These are phyloP conservation scores for Dendrobium huoshanense DNA, from an alignment of 106 monocot genomes.

Conservation along the genomic window DNA sequence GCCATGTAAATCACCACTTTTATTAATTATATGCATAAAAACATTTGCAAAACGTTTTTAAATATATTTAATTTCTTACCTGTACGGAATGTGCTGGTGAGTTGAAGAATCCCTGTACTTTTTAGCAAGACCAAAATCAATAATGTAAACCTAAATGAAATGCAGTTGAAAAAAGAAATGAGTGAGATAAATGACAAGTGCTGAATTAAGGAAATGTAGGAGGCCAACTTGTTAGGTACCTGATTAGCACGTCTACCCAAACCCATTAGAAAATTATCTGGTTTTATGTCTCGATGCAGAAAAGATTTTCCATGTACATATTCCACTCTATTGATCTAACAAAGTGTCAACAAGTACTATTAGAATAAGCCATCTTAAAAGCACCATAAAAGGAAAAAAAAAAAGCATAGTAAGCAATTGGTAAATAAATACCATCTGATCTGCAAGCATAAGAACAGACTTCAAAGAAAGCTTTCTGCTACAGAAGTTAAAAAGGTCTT, in stretches of 20 bases:
- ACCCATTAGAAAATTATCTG: slow-evolving; percentile 98
- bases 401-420: neutral
- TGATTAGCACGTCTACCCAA: slow-evolving; percentile 90
- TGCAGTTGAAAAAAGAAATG: neutral
- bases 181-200: neutral
- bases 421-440: slow-evolving; percentile 68
- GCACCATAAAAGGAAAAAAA: neutral
- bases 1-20: neutral
- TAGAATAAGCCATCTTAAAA: slow-evolving; percentile 2
- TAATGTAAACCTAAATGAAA: slow-evolving; percentile 48
- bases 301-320: slow-evolving; percentile 87
- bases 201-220: neutral
- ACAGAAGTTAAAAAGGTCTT: slow-evolving; percentile 91
- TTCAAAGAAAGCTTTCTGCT: slow-evolving; percentile 83
- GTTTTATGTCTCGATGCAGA: slow-evolving; percentile 93
- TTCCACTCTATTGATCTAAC: slow-evolving; percentile 75
- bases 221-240: slow-evolving; percentile 19
- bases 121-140: slow-evolving; percentile 78
- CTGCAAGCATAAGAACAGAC: slow-evolving; percentile 93
- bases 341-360: slow-evolving; percentile 1
- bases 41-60: neutral
- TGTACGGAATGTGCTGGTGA: slow-evolving; percentile 70
- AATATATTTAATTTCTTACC: slow-evolving; percentile 18
- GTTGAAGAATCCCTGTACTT: slow-evolving; percentile 67
- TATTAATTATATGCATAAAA: neutral